Percentiles rank a stretch among this genome's conserved stretches.
Evolutionary conservation across 805 yeast species (phyloP).

Genomic region (Clavispora carvajalis): DNA sequence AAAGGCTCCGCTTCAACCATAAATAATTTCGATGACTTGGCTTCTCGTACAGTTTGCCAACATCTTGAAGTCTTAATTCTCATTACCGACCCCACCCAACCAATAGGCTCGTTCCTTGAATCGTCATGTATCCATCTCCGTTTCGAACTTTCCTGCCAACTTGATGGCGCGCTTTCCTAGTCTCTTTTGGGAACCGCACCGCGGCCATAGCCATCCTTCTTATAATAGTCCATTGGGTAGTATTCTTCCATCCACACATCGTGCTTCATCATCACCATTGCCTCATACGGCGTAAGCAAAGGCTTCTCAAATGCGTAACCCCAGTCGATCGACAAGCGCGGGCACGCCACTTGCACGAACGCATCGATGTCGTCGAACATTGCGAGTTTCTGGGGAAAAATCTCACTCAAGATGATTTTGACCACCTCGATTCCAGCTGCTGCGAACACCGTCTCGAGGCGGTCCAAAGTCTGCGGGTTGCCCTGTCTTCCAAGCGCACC

Average conservation of each 20-base stretch:
- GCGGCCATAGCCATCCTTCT: slow-evolving; percentile 85
- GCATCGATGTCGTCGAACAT: slow-evolving; percentile 93
- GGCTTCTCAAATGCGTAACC: slow-evolving; percentile 96
- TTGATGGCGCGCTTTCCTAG: not conserved
- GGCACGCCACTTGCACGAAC: slow-evolving; percentile 96
- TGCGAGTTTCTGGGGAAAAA: slow-evolving; percentile 86
- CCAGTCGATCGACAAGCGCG: slow-evolving; percentile 95
- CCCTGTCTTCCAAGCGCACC: slow-evolving; percentile 98
- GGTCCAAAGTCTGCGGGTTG: slow-evolving; percentile 66
- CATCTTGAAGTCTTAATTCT: too few species aligned
- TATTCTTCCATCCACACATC: slow-evolving; percentile 62
- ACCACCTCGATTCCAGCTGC: slow-evolving; percentile 62
- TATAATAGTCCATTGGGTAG: slow-evolving; percentile 96
- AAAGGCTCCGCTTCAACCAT: too few species aligned
- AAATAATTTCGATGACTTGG: too few species aligned
- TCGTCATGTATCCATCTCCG: too few species aligned
- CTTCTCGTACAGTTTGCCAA: too few species aligned
- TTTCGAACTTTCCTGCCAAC: too few species aligned
- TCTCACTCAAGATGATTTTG: slow-evolving; percentile 82
- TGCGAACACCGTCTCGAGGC: slow-evolving; percentile 51
- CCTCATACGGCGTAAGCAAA: slow-evolving; percentile 89
- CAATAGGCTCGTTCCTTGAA: too few species aligned
- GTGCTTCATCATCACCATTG: slow-evolving; percentile 78
- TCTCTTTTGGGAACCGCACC: slow-evolving; percentile 55
- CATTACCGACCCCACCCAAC: too few species aligned